Conservation (phyloP, 306 rosid genomes). For the Alnus rubra region DNA sequence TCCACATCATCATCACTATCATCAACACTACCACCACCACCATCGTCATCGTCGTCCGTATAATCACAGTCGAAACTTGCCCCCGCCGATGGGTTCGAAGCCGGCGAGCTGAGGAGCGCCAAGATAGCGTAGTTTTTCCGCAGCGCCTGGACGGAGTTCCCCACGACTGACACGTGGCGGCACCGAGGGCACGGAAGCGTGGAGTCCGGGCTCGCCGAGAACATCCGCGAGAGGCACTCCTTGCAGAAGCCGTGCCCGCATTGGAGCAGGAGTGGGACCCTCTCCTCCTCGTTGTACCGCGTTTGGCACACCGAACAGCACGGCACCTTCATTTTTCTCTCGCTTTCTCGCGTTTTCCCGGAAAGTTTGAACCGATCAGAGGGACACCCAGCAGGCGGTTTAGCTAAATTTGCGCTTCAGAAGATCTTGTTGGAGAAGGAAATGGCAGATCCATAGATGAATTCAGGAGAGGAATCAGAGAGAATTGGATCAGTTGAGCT, state of each 20-base stretch:
- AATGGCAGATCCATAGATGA: slow-evolving; percentile 60
- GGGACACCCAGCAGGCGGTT: slow-evolving; percentile 18
- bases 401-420: slow-evolving; percentile 31
- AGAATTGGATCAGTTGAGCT: slow-evolving; percentile 37
- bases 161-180: slow-evolving; percentile 86
- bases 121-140: slow-evolving; percentile 90
- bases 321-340: slow-evolving; percentile 71
- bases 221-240: slow-evolving; percentile 87
- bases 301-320: slow-evolving; percentile 95
- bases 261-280: slow-evolving; percentile 95
- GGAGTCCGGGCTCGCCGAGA: slow-evolving; percentile 65
- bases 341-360: not conserved
- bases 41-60: slow-evolving; percentile 71
- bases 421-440: slow-evolving; percentile 32
- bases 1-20: slow-evolving; percentile 42
- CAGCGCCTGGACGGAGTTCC: slow-evolving; percentile 83
- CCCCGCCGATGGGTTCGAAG: slow-evolving; percentile 18
- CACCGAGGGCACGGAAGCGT: slow-evolving; percentile 82
- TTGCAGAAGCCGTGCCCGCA: slow-evolving; percentile 97
- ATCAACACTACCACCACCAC: slow-evolving; percentile 32
- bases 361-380: slow-evolving; percentile 16
- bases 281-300: slow-evolving; percentile 95
- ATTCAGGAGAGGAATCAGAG: slow-evolving; percentile 24
- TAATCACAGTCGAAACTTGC: slow-evolving; percentile 59
- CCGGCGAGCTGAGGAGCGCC: slow-evolving; percentile 64